Percentiles rank a stretch among this genome's conserved stretches.
Conservation (phyloP, 73 alveolate genomes). For the Paramecium sexaurelia region DNA sequence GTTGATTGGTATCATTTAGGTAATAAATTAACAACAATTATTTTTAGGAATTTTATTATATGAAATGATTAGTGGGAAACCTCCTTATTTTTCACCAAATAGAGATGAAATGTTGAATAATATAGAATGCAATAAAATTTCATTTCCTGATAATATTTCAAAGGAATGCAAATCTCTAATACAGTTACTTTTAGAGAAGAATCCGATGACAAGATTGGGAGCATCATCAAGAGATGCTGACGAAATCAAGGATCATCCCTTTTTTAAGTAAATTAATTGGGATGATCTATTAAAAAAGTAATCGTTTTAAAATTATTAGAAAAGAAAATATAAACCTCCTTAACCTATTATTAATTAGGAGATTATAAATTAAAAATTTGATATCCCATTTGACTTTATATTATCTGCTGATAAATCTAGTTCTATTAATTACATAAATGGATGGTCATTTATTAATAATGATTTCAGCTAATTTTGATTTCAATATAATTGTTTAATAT, state of each 20-base stretch:
- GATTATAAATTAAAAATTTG: conserved; percentile 9
- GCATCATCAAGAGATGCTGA: conserved; percentile 78
- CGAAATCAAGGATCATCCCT: conserved; percentile 77
- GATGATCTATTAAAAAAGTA: conserved; percentile 64
- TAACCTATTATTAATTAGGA: conserved; percentile 44
- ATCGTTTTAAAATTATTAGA: background rate
- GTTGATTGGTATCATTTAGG: conserved; percentile 81
- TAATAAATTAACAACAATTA: conserved; percentile 69
- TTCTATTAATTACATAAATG: conserved; percentile 56
- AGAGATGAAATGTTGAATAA: conserved; percentile 46
- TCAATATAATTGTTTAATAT: background rate
- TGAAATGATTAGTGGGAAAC: conserved; percentile 57
- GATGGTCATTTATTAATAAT: conserved; percentile 66
- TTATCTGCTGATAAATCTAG: conserved; percentile 45
- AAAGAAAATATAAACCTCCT: conserved; percentile 65
- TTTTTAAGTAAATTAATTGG: conserved; percentile 71
- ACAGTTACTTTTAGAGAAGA: conserved; percentile 68
- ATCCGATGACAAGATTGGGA: conserved; percentile 76
- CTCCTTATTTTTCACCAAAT: conserved; percentile 51
- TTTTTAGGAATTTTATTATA: conserved; percentile 66
- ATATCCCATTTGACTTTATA: conserved; percentile 35
- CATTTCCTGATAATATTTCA: conserved; percentile 50
- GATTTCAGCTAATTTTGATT: conserved; percentile 21
- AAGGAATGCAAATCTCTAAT: background rate
- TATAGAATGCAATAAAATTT: background rate